A percentile compares a stretch with the other conserved stretches of the same genome.
These are phyloP conservation scores for Fomitopsis serialis DNA, from an alignment of 768 basidiomycete genomes.

Conservation along the genomic window DNA sequence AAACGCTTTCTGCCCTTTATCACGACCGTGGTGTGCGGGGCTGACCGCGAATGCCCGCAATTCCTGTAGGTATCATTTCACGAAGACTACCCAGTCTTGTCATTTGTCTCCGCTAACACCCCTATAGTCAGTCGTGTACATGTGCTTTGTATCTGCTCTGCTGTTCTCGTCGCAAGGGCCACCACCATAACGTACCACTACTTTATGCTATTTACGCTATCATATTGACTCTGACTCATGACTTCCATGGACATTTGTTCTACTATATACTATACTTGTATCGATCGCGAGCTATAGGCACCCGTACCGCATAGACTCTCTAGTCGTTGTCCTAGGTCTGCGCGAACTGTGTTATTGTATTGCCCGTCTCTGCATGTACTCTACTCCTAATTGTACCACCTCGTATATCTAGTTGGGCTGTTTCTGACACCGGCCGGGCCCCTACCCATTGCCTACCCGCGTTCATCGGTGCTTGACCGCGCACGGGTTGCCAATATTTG, in stretches of 20 bases:
- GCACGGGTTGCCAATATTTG: no score
- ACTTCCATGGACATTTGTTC: not conserved
- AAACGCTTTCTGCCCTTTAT: conserved; percentile 16
- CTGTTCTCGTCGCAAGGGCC: not conserved
- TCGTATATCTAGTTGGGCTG: no score
- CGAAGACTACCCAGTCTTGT: not conserved
- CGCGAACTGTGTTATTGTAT: no score
- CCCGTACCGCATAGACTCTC: no score
- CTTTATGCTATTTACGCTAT: not conserved
- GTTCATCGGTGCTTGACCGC: no score
- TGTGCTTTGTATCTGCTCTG: not conserved
- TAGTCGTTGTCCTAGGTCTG: no score
- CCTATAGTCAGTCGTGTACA: not conserved
- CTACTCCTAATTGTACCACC: no score
- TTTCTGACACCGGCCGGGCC: no score
- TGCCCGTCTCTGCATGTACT: no score
- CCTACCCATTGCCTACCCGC: no score
- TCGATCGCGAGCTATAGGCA: no score
- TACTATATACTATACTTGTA: no score
- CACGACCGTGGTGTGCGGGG: conserved; percentile 14
- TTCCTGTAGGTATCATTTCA: not conserved
- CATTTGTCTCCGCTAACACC: not conserved
- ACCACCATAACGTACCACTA: not conserved
- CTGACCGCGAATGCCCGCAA: conserved; percentile 2
- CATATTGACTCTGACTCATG: not conserved